These are phyloP conservation scores for Ogataea saltuana DNA, from an alignment of 805 yeast species.

Conservation along the genomic window DNA sequence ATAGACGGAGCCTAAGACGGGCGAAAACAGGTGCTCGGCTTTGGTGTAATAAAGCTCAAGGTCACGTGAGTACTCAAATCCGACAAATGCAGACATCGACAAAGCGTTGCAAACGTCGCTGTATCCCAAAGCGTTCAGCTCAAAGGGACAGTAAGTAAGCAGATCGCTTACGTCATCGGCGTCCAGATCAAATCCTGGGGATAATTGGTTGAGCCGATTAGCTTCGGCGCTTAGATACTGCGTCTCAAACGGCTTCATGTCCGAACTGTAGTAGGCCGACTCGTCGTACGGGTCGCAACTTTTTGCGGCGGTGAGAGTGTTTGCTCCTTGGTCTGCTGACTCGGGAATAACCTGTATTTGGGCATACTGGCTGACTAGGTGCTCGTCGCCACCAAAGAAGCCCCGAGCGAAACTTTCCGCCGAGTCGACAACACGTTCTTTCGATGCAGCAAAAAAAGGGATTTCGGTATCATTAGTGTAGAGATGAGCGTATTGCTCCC, in stretches of 20 bases:
- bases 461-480: conserved; percentile 39
- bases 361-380: conserved; percentile 36
- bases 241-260: conserved; percentile 13
- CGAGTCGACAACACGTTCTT: conserved; percentile 56
- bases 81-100: conserved; percentile 66
- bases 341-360: conserved; percentile 40
- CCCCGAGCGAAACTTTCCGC: conserved; percentile 60
- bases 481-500: conserved; percentile 50
- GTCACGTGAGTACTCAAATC: conserved; percentile 61
- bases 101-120: conserved; percentile 69
- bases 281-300: conserved; percentile 43
- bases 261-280: conserved; percentile 23
- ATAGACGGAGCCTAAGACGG: conserved; percentile 62
- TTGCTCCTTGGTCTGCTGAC: conserved; percentile 60
- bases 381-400: conserved; percentile 43
- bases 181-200: conserved; percentile 56
- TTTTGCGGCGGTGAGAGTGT: conserved; percentile 56
- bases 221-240: conserved; percentile 54
- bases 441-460: conserved; percentile 56
- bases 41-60: conserved; percentile 57
- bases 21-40: conserved; percentile 57
- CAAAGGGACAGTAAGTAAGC: conserved; percentile 72
- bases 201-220: conserved; percentile 52
- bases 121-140: conserved; percentile 65
- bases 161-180: conserved; percentile 51